phyloP scores from a whole-genome alignment of 2,329 filamentous ascomycete genomes.

The Juglanconis oblonga region DNA sequence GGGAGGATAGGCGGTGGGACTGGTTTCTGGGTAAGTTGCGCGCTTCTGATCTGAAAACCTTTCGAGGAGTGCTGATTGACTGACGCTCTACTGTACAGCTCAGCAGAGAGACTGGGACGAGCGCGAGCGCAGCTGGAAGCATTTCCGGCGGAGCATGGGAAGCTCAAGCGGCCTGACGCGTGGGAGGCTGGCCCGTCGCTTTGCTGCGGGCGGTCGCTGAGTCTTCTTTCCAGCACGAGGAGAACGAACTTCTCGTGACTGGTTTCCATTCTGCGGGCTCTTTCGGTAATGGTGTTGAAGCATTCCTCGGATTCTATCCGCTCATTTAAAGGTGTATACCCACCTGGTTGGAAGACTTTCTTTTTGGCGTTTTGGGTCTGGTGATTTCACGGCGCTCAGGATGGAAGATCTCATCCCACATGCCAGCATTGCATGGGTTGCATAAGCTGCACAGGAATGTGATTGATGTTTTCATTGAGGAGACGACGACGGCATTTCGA shows the following conservation, averaged over 20 bases:
- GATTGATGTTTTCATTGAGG: neutral
- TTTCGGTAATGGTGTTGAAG: no score
- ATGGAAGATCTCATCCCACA: neutral
- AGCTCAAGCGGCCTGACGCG: conserved; percentile 8
- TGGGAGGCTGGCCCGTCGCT: conserved; percentile 14
- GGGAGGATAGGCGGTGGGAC: conserved; percentile 60
- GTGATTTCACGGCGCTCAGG: conserved; percentile 2
- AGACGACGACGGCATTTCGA: neutral
- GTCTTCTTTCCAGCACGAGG: neutral
- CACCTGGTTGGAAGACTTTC: neutral
- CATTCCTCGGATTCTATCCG: no score
- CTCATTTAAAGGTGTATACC: neutral
- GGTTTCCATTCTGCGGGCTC: no score
- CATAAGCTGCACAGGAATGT: neutral
- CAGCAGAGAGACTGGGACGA: conserved; percentile 51
- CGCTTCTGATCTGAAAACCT: neutral
- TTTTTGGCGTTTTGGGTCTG: neutral
- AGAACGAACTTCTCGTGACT: no score
- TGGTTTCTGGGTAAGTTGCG: conserved; percentile 52
- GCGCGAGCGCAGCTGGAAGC: conserved; percentile 46
- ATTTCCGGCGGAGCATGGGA: conserved; percentile 21
- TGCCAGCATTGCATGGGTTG: conserved; percentile 1
- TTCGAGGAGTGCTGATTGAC: neutral
- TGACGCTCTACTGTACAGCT: conserved; percentile 32
- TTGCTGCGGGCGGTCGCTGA: conserved; percentile 10